Conservation (phyloP, 23 red algal species). For the Gracilaria vermiculophylla region DNA sequence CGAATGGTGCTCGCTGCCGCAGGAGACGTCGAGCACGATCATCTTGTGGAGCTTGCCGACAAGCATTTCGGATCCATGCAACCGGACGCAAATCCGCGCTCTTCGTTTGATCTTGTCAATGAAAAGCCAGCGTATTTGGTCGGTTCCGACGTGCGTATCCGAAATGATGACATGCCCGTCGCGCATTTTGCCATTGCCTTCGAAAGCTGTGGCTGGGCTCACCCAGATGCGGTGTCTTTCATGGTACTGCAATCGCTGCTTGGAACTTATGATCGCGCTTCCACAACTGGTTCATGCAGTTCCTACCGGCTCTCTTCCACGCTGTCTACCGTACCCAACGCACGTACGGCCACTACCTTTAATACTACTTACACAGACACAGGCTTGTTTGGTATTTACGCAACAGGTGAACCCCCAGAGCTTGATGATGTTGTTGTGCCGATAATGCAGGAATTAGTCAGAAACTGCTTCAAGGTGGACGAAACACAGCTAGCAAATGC, state of each 20-base stretch:
- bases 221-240: constrained; percentile 94
- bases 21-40: constrained; percentile 85
- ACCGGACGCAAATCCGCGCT: constrained; percentile 33
- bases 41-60: constrained; percentile 77
- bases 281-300: constrained; percentile 53
- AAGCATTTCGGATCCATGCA: constrained; percentile 87
- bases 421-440: constrained; percentile 91
- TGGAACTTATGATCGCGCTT: constrained; percentile 82
- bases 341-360: constrained; percentile 71
- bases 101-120: constrained; percentile 71
- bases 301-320: constrained; percentile 66
- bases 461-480: constrained; percentile 76
- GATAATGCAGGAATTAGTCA: constrained; percentile 66
- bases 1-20: constrained; percentile 97
- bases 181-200: constrained; percentile 98
- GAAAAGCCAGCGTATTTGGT: constrained; percentile 88
- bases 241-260: constrained; percentile 97
- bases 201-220: constrained; percentile 97
- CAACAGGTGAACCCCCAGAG: constrained; percentile 68
- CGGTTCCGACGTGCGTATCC: constrained; percentile 94
- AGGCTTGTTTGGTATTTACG: constrained; percentile 92
- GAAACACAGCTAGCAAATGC: constrained; percentile 78
- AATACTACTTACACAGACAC: constrained; percentile 99
- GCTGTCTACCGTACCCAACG: constrained; percentile 53
- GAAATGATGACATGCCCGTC: constrained; percentile 83